A percentile compares a stretch with the other conserved stretches of the same genome.
Evolutionary conservation across 2,329 filamentous ascomycete genomes (phyloP).

Genomic region (Fusarium palustre): DNA sequence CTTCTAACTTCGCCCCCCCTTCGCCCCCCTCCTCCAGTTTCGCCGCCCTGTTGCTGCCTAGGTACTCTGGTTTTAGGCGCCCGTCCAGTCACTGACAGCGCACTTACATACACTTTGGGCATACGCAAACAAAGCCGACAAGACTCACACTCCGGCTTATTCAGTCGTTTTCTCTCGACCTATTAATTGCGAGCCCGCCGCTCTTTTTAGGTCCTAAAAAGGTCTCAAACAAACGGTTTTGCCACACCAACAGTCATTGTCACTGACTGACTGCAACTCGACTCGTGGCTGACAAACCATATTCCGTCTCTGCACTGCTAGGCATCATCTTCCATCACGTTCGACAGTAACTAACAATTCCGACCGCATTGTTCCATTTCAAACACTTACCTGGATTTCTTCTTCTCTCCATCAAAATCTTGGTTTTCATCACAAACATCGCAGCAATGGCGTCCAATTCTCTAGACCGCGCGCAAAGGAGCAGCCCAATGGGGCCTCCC

Average conservation of each 20-base stretch:
- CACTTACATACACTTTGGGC: slow-evolving; percentile 42
- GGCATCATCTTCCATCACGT: slow-evolving; percentile 49
- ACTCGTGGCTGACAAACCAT: slow-evolving; percentile 54
- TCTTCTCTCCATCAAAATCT: slow-evolving; percentile 22
- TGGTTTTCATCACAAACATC: slow-evolving; percentile 27
- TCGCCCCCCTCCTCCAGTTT: slow-evolving; percentile 38
- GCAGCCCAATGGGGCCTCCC: slow-evolving; percentile 49
- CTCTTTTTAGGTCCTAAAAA: slow-evolving; percentile 35
- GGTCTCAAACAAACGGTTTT: slow-evolving; percentile 30
- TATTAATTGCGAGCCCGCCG: slow-evolving; percentile 39
- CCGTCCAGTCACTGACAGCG: slow-evolving; percentile 41
- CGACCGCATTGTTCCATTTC: slow-evolving; percentile 32
- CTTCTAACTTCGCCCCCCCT: too few species aligned
- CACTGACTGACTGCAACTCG: slow-evolving; percentile 24
- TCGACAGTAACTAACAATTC: slow-evolving; percentile 47
- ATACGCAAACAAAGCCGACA: slow-evolving; percentile 40
- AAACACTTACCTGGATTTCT: slow-evolving; percentile 31
- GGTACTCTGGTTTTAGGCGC: slow-evolving; percentile 40
- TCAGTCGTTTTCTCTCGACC: slow-evolving; percentile 23
- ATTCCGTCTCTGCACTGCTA: slow-evolving; percentile 22
- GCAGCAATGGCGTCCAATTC: slow-evolving; percentile 46
- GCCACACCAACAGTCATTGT: slow-evolving; percentile 46
- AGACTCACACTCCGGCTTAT: slow-evolving; percentile 40
- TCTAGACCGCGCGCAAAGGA: slow-evolving; percentile 34
- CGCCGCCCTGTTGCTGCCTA: slow-evolving; percentile 44